phyloP scores from a whole-genome alignment of 1,139 yeast genomes.

The Martiniozyma asiatica region DNA sequence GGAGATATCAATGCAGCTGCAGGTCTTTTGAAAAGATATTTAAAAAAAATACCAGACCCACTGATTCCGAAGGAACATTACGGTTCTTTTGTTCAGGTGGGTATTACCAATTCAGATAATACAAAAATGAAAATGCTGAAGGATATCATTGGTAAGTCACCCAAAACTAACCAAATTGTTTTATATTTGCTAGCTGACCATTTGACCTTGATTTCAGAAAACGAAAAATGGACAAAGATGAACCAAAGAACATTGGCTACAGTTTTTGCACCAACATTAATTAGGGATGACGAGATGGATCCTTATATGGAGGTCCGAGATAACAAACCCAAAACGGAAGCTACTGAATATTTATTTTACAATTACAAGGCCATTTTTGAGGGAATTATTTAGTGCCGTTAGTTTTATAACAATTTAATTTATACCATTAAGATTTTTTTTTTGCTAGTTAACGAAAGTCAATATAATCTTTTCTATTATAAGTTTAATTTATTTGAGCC shows the following conservation, averaged over 20 bases:
- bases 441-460: slow-evolving; percentile 1
- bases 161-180: slow-evolving; percentile 54
- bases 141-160: slow-evolving; percentile 32
- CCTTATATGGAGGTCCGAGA: slow-evolving; percentile 82
- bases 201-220: slow-evolving; percentile 41
- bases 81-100: slow-evolving; percentile 46
- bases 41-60: slow-evolving; percentile 78
- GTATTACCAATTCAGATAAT: slow-evolving; percentile 22
- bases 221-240: slow-evolving; percentile 56
- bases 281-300: slow-evolving; percentile 48
- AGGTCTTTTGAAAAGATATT: slow-evolving; percentile 73
- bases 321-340: slow-evolving; percentile 71
- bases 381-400: slow-evolving; percentile 1
- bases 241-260: slow-evolving; percentile 72
- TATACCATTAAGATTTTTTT: not conserved
- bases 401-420: not conserved
- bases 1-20: slow-evolving; percentile 83
- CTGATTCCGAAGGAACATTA: slow-evolving; percentile 62
- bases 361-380: slow-evolving; percentile 34
- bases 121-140: slow-evolving; percentile 23
- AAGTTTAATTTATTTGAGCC: too few species aligned
- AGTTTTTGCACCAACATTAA: slow-evolving; percentile 91
- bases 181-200: slow-evolving; percentile 51
- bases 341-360: slow-evolving; percentile 64
- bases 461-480: too few species aligned